Evolutionary conservation across 2,329 filamentous ascomycete genomes (phyloP).

Genomic region (Aureobasidium pullulans): DNA sequence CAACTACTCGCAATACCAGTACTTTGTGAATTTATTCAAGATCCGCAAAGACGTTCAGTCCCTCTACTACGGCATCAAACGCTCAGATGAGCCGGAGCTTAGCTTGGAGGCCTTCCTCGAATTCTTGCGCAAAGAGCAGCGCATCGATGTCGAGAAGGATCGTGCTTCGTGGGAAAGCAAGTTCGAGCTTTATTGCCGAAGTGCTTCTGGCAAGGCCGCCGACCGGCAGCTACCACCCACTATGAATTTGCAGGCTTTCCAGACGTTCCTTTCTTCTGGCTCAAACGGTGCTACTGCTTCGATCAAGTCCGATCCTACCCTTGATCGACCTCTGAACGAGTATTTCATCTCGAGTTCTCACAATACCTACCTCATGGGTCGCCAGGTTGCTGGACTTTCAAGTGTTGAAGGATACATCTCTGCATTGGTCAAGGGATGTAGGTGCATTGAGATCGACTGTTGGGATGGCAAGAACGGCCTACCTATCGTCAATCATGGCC

Average conservation of each 20-base stretch:
- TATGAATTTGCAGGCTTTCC: constrained; percentile 74
- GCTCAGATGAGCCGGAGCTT: constrained; percentile 49
- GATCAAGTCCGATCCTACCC: constrained; percentile 31
- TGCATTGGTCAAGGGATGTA: constrained; percentile 78
- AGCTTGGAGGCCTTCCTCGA: constrained; percentile 64
- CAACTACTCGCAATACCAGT: constrained; percentile 72
- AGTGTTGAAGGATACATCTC: constrained; percentile 94
- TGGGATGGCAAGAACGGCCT: constrained; percentile 89
- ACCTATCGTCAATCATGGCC: constrained; percentile 85
- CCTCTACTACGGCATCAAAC: constrained; percentile 57
- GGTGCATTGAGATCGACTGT: constrained; percentile 95
- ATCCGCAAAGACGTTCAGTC: constrained; percentile 71
- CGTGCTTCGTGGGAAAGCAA: constrained; percentile 59
- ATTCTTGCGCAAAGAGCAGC: constrained; percentile 69
- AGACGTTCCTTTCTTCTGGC: constrained; percentile 67
- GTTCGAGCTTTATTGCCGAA: constrained; percentile 59
- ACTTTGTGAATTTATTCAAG: constrained; percentile 77
- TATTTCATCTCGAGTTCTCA: constrained; percentile 98
- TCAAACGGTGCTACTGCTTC: constrained; percentile 57
- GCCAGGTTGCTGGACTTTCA: constrained; percentile 81
- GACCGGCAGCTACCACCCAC: constrained; percentile 33
- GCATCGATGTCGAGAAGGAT: constrained; percentile 65
- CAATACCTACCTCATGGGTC: constrained; percentile 91
- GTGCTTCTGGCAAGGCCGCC: constrained; percentile 32
- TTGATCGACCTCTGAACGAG: constrained; percentile 84